phyloP scores from a whole-genome alignment of 148 eudicot genomes.

The Vaccinium macrocarpon region DNA sequence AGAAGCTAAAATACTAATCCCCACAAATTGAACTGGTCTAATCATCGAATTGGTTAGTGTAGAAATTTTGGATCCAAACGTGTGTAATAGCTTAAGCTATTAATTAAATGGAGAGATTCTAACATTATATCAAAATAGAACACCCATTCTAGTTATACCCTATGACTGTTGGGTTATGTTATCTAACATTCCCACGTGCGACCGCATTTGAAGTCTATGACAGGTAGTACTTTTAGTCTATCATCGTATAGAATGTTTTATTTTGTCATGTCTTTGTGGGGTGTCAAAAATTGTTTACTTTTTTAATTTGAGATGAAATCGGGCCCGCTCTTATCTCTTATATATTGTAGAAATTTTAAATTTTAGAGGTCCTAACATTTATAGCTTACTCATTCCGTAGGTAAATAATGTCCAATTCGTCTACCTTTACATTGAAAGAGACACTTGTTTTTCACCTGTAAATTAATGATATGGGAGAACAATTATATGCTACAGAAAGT shows the following conservation, averaged over 20 bases:
- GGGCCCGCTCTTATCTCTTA: not conserved
- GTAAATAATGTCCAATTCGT: not conserved
- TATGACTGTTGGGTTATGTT: not conserved
- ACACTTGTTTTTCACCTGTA: not conserved
- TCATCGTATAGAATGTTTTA: too few species aligned
- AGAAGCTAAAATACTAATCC: not conserved
- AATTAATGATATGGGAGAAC: not conserved
- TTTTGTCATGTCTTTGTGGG: too few species aligned
- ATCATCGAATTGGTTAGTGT: not conserved
- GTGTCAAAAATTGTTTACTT: not conserved
- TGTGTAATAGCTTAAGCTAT: not conserved
- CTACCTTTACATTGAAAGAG: not conserved
- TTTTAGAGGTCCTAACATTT: too few species aligned
- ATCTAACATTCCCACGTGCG: not conserved
- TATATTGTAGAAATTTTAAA: too few species aligned
- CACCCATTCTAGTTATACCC: not conserved
- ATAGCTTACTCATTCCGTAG: not conserved
- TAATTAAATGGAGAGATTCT: not conserved
- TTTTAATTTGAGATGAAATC: not conserved
- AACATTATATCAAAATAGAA: too few species aligned
- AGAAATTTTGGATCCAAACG: too few species aligned
- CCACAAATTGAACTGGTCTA: not conserved
- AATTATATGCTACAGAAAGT: not conserved
- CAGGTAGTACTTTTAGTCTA: too few species aligned
- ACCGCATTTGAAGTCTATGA: not conserved